Conservation (phyloP, 257 asterid species). For the Catharanthus roseus region DNA sequence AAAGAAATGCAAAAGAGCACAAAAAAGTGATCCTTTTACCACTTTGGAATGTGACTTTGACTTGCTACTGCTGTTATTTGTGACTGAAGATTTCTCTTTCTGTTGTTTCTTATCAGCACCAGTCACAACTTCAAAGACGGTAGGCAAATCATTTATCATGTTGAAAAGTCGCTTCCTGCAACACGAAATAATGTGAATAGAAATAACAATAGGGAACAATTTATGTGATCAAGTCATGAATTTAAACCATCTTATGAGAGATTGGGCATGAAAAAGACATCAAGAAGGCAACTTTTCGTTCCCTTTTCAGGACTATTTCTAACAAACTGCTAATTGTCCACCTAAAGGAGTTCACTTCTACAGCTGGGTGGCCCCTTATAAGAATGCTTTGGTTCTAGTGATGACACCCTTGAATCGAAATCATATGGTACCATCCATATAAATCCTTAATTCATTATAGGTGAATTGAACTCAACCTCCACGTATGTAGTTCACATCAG, state of each 20-base stretch:
- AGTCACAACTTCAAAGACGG: constrained; percentile 67
- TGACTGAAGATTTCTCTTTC: constrained; percentile 53
- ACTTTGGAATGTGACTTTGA: constrained; percentile 45
- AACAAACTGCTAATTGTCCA: too few relatives aligned
- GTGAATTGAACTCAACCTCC: not conserved
- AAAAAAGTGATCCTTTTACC: constrained; percentile 25
- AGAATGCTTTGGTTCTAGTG: too few relatives aligned
- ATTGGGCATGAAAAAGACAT: not conserved
- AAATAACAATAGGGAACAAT: not conserved
- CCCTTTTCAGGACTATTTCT: not conserved
- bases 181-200: constrained; percentile 8
- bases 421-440: too few relatives aligned
- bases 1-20: not conserved
- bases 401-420: too few relatives aligned
- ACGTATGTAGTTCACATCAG: not conserved
- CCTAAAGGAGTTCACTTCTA: not conserved
- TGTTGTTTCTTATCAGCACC: constrained; percentile 59
- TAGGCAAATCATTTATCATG: constrained; percentile 73
- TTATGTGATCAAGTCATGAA: not conserved
- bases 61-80: constrained; percentile 49
- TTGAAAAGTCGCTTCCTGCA: constrained; percentile 71
- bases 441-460: not conserved
- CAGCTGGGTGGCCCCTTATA: not conserved
- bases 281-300: too few relatives aligned
- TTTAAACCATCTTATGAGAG: not conserved